Conservation (phyloP, 768 basidiomycete species). For the Panaeolus cyanescens region DNA sequence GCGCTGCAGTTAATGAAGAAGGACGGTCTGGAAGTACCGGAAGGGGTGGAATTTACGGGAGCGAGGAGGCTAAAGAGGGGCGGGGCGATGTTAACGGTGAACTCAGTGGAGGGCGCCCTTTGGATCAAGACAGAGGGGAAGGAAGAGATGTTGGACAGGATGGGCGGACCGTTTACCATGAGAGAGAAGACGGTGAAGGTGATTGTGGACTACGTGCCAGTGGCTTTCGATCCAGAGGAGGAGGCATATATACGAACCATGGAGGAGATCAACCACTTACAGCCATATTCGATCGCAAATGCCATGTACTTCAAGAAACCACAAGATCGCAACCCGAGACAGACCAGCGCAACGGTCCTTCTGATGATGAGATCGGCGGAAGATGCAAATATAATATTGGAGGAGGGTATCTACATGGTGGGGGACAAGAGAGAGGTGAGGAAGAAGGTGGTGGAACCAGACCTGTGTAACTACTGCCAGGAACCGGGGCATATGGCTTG, state of each 20-base stretch:
- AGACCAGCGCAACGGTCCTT: background rate
- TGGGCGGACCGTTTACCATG: background rate
- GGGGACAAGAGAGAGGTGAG: background rate
- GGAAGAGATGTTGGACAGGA: background rate
- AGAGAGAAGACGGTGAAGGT: background rate
- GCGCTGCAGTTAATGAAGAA: background rate
- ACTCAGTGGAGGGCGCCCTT: background rate
- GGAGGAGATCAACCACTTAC: background rate
- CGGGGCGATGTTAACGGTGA: background rate
- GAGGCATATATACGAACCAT: background rate
- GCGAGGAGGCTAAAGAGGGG: background rate
- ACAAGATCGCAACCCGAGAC: background rate
- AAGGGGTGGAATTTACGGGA: background rate
- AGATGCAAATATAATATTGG: background rate
- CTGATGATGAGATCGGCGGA: background rate
- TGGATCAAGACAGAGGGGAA: background rate
- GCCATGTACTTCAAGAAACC: background rate
- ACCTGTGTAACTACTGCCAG: background rate
- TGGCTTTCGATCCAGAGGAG: background rate
- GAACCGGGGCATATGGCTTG: background rate
- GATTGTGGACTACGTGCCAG: background rate
- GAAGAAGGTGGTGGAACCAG: background rate
- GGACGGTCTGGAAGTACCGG: background rate
- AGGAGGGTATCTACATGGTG: background rate
- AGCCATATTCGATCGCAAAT: background rate